Percentiles rank a stretch among this genome's conserved stretches.
Evolutionary conservation across 73 alveolate species (phyloP).

Genomic region (Halteria grandinella): DNA sequence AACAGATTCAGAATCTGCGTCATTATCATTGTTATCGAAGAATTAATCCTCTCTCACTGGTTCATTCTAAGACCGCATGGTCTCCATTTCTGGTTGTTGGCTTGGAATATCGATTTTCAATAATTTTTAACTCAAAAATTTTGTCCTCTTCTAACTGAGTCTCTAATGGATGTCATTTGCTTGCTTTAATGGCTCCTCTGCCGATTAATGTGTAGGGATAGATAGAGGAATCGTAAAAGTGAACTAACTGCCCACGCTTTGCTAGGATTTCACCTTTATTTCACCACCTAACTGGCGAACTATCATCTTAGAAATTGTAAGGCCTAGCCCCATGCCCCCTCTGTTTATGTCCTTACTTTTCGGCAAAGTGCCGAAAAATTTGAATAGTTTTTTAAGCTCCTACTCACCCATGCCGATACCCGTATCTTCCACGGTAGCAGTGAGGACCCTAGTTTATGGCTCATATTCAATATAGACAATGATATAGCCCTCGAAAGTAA

Average conservation of each 20-base stretch:
- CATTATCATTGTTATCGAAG: too few relatives aligned
- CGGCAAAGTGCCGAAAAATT: slow-evolving; percentile 11
- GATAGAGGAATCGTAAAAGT: neutral
- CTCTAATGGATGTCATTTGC: neutral
- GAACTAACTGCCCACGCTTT: neutral
- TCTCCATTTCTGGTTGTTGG: too few relatives aligned
- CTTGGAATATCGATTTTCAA: too few relatives aligned
- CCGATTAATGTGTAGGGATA: neutral
- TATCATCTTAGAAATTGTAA: slow-evolving; percentile 19
- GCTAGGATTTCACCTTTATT: neutral
- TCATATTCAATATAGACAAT: neutral
- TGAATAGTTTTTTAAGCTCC: slow-evolving; percentile 14
- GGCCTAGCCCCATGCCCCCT: slow-evolving; percentile 42
- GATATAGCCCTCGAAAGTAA: slow-evolving; percentile 20
- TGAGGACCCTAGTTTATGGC: neutral
- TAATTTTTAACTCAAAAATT: too few relatives aligned
- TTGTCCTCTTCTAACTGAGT: neutral
- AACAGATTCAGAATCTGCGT: too few relatives aligned
- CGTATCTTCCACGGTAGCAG: slow-evolving; percentile 5
- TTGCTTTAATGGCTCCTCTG: neutral
- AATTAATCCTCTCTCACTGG: too few relatives aligned
- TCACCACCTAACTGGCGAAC: neutral
- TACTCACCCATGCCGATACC: slow-evolving; percentile 28
- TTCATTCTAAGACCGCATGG: too few relatives aligned
- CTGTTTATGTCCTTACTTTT: neutral